These are phyloP conservation scores for Mortierella sp. DNA, from an alignment of 371 early-diverging fungal genomes.

Conservation along the genomic window DNA sequence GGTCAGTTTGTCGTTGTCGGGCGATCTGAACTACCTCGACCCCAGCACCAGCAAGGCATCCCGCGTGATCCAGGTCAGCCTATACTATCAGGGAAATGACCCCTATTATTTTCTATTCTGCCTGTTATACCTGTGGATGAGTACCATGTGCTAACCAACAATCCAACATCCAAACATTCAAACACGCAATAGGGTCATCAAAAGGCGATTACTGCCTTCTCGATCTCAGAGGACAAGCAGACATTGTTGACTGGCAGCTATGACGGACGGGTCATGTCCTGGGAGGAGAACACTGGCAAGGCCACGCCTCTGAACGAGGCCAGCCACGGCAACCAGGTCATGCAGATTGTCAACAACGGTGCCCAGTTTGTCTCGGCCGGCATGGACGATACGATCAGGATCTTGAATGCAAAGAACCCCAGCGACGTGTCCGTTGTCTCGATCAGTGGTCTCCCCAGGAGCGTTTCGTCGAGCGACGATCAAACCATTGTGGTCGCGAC, in stretches of 20 bases:
- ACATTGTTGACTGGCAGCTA: constrained; percentile 91
- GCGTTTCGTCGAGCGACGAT: constrained; percentile 62
- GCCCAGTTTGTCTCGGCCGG: constrained; percentile 73
- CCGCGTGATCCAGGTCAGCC: constrained; percentile 64
- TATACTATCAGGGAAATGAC: not conserved
- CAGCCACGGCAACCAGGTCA: constrained; percentile 84
- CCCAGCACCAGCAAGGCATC: constrained; percentile 65
- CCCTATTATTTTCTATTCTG: not conserved
- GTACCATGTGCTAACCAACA: not conserved
- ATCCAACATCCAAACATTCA: not conserved
- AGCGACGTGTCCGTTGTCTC: constrained; percentile 51
- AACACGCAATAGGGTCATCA: constrained; percentile 77
- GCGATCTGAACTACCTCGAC: constrained; percentile 89
- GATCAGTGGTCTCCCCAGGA: constrained; percentile 66
- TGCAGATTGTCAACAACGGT: constrained; percentile 61
- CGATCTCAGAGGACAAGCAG: constrained; percentile 62
- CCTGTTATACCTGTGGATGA: not conserved
- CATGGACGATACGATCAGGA: constrained; percentile 79
- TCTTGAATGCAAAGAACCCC: constrained; percentile 15
- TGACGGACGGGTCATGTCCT: constrained; percentile 86
- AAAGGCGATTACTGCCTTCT: constrained; percentile 87
- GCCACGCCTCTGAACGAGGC: constrained; percentile 59
- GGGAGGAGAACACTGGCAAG: constrained; percentile 35
- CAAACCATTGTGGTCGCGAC: constrained; percentile 68
- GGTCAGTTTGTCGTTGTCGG: constrained; percentile 84